Conservation (phyloP, 805 yeast species). For the Kazachstania taianensis region DNA sequence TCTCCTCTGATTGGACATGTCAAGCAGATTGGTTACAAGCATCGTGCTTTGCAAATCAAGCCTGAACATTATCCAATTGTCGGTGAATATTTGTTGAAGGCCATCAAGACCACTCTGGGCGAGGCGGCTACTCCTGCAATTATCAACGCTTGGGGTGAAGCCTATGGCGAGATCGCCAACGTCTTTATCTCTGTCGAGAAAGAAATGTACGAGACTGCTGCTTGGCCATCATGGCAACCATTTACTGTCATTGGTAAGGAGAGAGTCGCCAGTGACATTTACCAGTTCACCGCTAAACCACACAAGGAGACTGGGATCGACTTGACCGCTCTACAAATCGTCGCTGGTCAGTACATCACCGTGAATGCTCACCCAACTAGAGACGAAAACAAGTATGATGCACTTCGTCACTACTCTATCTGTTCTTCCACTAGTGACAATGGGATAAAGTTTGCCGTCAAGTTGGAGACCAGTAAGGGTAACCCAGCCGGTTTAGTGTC, state of each 20-base stretch:
- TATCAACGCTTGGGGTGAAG: conserved; percentile 53
- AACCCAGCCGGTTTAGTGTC: conserved; percentile 40
- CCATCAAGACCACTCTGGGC: conserved; percentile 47
- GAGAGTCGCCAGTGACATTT: conserved; percentile 38
- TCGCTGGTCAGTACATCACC: conserved; percentile 34
- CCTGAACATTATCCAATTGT: conserved; percentile 62
- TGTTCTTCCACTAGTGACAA: conserved; percentile 31
- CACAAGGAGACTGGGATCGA: conserved; percentile 30
- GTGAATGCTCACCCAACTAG: conserved; percentile 28
- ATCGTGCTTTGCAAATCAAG: conserved; percentile 50
- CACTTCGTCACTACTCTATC: conserved; percentile 51
- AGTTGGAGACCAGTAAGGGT: conserved; percentile 28
- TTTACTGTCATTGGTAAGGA: conserved; percentile 37
- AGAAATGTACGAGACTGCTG: conserved; percentile 35
- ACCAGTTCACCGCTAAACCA: conserved; percentile 43
- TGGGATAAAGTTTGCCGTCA: conserved; percentile 52
- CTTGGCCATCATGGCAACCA: conserved; percentile 52
- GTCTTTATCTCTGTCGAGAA: conserved; percentile 47
- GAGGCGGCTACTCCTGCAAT: conserved; percentile 50
- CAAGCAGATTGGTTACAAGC: conserved; percentile 51
- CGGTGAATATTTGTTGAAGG: conserved; percentile 44
- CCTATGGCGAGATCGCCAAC: conserved; percentile 55
- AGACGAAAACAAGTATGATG: conserved; percentile 33
- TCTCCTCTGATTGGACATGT: conserved; percentile 45
- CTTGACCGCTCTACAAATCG: conserved; percentile 17